phyloP scores from a whole-genome alignment of 164 flowering plant genomes.

The Kingdonia uniflora region DNA sequence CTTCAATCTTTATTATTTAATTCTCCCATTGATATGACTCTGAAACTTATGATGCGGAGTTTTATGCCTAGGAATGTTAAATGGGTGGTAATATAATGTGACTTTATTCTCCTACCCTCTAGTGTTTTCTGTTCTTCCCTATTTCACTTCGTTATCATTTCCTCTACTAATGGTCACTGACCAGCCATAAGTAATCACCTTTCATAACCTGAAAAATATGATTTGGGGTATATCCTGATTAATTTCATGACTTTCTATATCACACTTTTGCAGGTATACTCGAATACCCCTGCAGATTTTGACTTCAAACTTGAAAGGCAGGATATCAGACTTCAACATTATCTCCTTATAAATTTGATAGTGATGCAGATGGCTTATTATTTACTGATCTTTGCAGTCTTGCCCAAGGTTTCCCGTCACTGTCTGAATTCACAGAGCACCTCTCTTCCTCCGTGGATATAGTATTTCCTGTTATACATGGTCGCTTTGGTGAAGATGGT shows the following conservation, averaged over 20 bases:
- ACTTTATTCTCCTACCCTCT: too few species aligned
- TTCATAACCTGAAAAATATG: neutral
- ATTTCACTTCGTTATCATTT: neutral
- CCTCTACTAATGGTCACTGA: neutral
- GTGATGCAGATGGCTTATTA: neutral
- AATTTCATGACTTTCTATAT: neutral
- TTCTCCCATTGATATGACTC: too few species aligned
- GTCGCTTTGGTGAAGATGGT: conserved; percentile 94
- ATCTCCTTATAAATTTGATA: neutral
- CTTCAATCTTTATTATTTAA: too few species aligned
- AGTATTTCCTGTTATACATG: conserved; percentile 89
- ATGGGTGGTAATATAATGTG: too few species aligned
- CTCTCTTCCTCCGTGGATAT: conserved; percentile 73
- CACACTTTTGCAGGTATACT: conserved; percentile 47
- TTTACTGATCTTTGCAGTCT: conserved; percentile 37
- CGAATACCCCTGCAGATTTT: conserved; percentile 96
- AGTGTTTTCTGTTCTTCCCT: too few species aligned
- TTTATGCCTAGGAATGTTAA: too few species aligned
- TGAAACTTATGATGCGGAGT: too few species aligned
- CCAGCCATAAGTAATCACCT: neutral
- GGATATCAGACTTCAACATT: neutral
- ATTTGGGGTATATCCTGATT: neutral
- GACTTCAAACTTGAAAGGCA: conserved; percentile 93
- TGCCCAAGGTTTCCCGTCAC: conserved; percentile 67
- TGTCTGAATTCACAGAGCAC: conserved; percentile 68